Evolutionary conservation across 1,139 yeast species (phyloP).

Genomic region (Pichia sp.): DNA sequence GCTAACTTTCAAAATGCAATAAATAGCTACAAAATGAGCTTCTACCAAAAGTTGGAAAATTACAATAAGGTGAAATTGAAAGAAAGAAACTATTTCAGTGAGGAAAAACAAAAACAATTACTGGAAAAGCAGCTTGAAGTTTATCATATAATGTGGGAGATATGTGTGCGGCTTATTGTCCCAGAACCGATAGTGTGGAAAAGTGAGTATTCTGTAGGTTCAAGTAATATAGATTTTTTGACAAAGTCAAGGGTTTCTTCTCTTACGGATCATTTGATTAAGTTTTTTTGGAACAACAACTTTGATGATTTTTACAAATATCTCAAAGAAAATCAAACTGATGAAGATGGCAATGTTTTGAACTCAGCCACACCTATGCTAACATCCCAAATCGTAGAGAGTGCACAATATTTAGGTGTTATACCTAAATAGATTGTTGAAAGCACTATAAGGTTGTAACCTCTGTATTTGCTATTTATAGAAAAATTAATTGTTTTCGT

Average conservation of each 20-base stretch:
- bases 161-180: slow-evolving; percentile 16
- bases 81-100: slow-evolving; percentile 1
- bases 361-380: slow-evolving; percentile 20
- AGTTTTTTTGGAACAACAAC: slow-evolving; percentile 25
- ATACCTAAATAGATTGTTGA: slow-evolving; percentile 19
- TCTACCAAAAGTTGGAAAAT: slow-evolving; percentile 8
- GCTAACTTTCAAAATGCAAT: slow-evolving; percentile 22
- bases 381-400: slow-evolving; percentile 21
- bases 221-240: slow-evolving; percentile 8
- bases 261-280: slow-evolving; percentile 24
- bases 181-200: slow-evolving; percentile 4
- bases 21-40: slow-evolving; percentile 14
- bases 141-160: slow-evolving; percentile 20
- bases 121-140: slow-evolving; percentile 15
- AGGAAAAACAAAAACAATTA: neutral
- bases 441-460: too few species aligned
- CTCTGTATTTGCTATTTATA: neutral
- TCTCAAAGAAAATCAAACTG: slow-evolving; percentile 17
- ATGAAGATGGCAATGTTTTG: slow-evolving; percentile 6
- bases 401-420: slow-evolving; percentile 25
- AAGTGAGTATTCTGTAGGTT: neutral
- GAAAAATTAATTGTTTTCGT: neutral
- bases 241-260: slow-evolving; percentile 20
- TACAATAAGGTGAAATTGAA: slow-evolving; percentile 9
- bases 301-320: slow-evolving; percentile 19